Conservation (phyloP, 2,329 filamentous ascomycete species). For the Talaromyces sp. region DNA sequence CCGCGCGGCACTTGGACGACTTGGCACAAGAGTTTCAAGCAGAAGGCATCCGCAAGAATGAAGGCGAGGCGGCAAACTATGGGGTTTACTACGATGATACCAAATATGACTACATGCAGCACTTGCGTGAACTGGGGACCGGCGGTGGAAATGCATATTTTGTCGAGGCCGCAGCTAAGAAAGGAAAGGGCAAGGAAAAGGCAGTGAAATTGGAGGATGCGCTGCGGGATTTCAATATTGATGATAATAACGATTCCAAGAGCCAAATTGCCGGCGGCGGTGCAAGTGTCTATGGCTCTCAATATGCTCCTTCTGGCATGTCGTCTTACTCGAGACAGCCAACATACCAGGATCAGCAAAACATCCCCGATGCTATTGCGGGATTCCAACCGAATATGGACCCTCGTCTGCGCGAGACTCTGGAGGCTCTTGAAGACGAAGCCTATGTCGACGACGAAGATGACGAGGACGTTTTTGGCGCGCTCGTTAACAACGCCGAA, state of each 20-base stretch:
- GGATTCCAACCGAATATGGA: constrained; percentile 99
- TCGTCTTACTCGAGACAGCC: constrained; percentile 70
- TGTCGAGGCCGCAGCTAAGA: constrained; percentile 61
- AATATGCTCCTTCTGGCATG: constrained; percentile 43
- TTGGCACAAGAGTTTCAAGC: constrained; percentile 68
- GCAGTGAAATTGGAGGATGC: constrained; percentile 82
- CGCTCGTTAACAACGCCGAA: constrained; percentile 58
- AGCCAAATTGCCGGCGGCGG: constrained; percentile 18
- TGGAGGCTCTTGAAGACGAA: constrained; percentile 93
- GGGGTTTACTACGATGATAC: constrained; percentile 94
- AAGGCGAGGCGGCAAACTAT: constrained; percentile 91
- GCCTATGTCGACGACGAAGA: constrained; percentile 79
- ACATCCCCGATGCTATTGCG: constrained; percentile 82
- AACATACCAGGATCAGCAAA: constrained; percentile 88
- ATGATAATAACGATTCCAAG: constrained; percentile 30
- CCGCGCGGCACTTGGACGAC: constrained; percentile 66
- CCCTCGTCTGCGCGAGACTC: constrained; percentile 77
- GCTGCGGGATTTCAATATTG: constrained; percentile 53
- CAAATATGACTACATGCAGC: constrained; percentile 99
- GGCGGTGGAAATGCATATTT: constrained; percentile 70
- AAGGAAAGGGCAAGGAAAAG: constrained; percentile 62
- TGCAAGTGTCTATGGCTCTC: constrained; percentile 33
- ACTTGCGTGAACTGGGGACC: constrained; percentile 78
- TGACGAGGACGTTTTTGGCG: constrained; percentile 75
- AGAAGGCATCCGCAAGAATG: constrained; percentile 69